These are phyloP conservation scores for Eucalyptus cloeziana DNA, from an alignment of 345 rosid genomes.

Conservation along the genomic window DNA sequence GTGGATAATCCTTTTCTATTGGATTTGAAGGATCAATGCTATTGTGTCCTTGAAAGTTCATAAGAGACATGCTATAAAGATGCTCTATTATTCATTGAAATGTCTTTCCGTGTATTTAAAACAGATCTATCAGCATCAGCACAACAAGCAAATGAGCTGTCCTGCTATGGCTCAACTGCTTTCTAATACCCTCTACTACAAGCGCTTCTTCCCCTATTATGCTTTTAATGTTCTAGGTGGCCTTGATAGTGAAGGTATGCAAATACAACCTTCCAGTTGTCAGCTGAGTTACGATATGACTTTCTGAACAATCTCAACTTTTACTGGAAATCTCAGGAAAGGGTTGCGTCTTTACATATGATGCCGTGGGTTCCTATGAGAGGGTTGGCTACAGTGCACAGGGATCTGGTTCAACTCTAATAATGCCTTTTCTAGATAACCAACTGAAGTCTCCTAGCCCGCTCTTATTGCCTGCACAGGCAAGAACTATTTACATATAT, in stretches of 20 bases:
- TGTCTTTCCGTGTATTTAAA: neutral
- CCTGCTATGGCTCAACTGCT: slow-evolving; percentile 96
- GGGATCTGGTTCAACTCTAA: slow-evolving; percentile 87
- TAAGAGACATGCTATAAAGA: neutral
- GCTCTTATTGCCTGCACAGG: slow-evolving; percentile 65
- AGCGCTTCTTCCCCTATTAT: slow-evolving; percentile 96
- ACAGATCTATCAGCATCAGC: slow-evolving; percentile 96
- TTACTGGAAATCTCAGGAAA: slow-evolving; percentile 34
- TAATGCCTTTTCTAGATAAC: slow-evolving; percentile 95
- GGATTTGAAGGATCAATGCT: neutral
- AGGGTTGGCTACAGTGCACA: slow-evolving; percentile 94
- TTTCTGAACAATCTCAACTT: neutral
- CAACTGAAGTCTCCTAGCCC: slow-evolving; percentile 97
- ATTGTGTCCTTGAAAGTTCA: neutral
- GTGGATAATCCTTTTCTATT: neutral
- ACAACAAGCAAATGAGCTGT: slow-evolving; percentile 96
- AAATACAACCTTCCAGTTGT: neutral
- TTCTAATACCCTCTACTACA: slow-evolving; percentile 94
- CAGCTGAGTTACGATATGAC: neutral
- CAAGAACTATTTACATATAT: slow-evolving; percentile 16
- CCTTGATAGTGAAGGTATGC: slow-evolving; percentile 81
- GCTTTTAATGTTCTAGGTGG: slow-evolving; percentile 93
- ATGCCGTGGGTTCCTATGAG: slow-evolving; percentile 98
- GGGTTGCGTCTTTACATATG: slow-evolving; percentile 95
- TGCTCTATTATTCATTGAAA: neutral